Evolutionary conservation across 495 filamentous ascomycete species (phyloP), one percentile per base, ranked within the genome.

Genomic region (Clavariopsis aquatica): DNA sequence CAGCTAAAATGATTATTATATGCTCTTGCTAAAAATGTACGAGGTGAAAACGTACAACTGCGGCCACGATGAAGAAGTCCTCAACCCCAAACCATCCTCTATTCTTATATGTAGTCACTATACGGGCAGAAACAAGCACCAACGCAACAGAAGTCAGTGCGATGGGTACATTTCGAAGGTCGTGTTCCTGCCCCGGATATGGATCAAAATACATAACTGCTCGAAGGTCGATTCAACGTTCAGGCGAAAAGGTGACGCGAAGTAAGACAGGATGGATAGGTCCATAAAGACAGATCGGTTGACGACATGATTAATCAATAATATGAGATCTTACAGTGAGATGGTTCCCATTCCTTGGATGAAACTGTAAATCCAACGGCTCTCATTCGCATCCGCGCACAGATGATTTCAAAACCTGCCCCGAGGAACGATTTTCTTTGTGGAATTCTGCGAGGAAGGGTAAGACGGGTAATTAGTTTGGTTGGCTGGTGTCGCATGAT

Each of bases 101-200:
- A 17, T 49, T 49, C 5, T 49, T 49, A 17, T 49, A 49, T 24
- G 45, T 49, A 7, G 45, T 49, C 22, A 49, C 45, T 17, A 49
- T 19, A 19, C 45, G 45, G 7, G 45, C 45, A 24, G 22, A 19
- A 24, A 49, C 45, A 49, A 49, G 45, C 45, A 49, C 45, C 17
- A 49, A 19, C 5, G 45, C 45, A 49, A 49, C 22, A 19, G 45
- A 49, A 24, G 45, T 49, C 45, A 49, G 22, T 17, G 45, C 45
- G 15, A 49, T 49, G 22, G 45, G 45, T 17, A 49, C 45, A 49
- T 49, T 49, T 17, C 45, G 45, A 19, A 49, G 45, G 45, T 49
- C 45, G 17, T 49, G 17, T 24, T 49, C 45, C 45, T 49, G 45
- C 19, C 45, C 45, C 22, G 45, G 45, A 17, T 49, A 49, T 24